Evolutionary conservation across 2,329 filamentous ascomycete genomes (phyloP), one percentile per base, ranked within the genome.

Genomic region (Pseudovirgaria hyperparasitica): DNA sequence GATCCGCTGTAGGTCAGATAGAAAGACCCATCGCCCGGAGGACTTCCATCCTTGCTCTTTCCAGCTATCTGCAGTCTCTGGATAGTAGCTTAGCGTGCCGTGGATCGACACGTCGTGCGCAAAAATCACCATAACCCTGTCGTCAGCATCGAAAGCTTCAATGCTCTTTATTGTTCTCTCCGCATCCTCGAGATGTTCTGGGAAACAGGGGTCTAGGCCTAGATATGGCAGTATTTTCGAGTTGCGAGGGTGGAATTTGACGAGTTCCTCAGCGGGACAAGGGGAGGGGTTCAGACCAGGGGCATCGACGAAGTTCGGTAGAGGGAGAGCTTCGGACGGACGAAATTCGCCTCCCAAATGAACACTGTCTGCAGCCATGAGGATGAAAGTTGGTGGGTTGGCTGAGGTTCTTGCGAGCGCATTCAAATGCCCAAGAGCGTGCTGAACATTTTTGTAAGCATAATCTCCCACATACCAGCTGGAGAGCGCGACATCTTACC

Each of bases 351-450:
- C 30, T 8, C n/a, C 14, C 10, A 15, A 19, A 13, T 32, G 30
- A 16, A 6, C 9, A 17, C 13, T 11, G 20, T 31, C 29, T 19
- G 9, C 29, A 19, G 8, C 26, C 6, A 31, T 9, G 20, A 31
- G 28, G 7, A 31, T 20, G 16, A 31, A 31, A 19, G 25, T 16
- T 9, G 22, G 19, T 14, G 28, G 28, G 12, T 28, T 10, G 14
- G 13, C 16, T 6, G 15, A 13, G 7, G 54, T 57, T 5, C 62
- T 46, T 2, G 59, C 63, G 1, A 68, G 46, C 6, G 50, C 63
- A 28, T 53, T 55, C 13, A 62, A 46, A 34, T 65, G 61, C 3
- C 58, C 60, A 6, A 60, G 36, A 2, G 55, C 51, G 34, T 67
- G 63, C 4, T n/a, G n/a, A n/a, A n/a, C n/a, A n/a, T n/a, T n/a